Base-by-base conservation (phyloP, 495 filamentous ascomycete genomes). In the Xylaria nigripes region DNA sequence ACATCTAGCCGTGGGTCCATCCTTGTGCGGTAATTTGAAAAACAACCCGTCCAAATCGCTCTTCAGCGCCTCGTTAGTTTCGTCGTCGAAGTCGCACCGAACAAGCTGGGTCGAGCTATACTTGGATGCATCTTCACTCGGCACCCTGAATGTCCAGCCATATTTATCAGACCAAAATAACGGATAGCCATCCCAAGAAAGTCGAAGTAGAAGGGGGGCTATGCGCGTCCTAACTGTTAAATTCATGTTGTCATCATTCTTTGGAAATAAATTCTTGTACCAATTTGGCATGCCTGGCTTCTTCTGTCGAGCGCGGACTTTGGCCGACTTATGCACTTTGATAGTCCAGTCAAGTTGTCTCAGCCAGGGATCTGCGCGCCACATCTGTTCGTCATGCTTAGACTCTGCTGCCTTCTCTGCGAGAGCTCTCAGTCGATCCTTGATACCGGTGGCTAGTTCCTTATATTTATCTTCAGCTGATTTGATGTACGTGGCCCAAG, bases 21-120 rank as follows among this genome's bases (percentile, higher is more conserved):
- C 90, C 59, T 95, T 95, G 68, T 99, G 93, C 1, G 93, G 93
- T 24, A 99, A 72, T 62, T 97, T 99, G 72, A 91, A 96, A 68
- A 94, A 99, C 6, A 76, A 63, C 59, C 84, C 72, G 13, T 72
- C 68, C 9, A 43, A 57, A 64, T 97, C 90, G 55, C 89, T 79
- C 19, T 81, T 78, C 23, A 96, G 67, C 7, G 66, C 65, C 19
- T 66, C 50, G 52, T 83, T 80, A 54, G 81, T 76, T 57, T 95
- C 91, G 54, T 93, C 88, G 7, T 70, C 64, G 75, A 95, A 84
- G 54, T 91, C 82, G 58, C 89, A 91, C 42, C 78, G 70, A 18
- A 81, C 73, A 60, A 95, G 80, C 12, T 86, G 82, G 57, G 85
- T 83, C 27, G 84, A 78, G 9, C 73, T 74, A 59, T 89, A 96